Conservation (phyloP, 2,329 filamentous ascomycete species). For the Diaporthe vexans region DNA sequence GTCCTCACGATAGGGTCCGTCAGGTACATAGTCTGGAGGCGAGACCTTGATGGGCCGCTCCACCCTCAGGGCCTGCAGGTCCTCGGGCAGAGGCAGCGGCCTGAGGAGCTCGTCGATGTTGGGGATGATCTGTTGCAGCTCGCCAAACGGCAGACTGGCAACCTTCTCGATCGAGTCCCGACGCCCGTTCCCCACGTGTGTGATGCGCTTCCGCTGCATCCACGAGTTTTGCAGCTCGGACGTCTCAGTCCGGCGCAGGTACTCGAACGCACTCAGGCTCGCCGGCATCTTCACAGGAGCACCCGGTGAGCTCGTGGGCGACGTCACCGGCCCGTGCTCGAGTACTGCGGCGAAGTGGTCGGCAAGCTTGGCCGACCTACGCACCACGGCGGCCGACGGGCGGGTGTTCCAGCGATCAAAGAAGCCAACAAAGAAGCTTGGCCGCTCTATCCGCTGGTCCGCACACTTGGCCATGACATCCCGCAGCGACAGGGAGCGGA, state of each 20-base stretch:
- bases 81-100: conserved; percentile 40
- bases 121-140: conserved; percentile 46
- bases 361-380: conserved; percentile 54
- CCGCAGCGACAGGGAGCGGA: conserved; percentile 55
- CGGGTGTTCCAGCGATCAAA: conserved; percentile 52
- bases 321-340: conserved; percentile 48
- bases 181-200: conserved; percentile 40
- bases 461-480: conserved; percentile 48
- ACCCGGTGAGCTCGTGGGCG: conserved; percentile 19
- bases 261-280: conserved; percentile 53
- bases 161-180: conserved; percentile 40
- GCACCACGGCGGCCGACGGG: conserved; percentile 52
- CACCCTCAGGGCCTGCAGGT: conserved; percentile 42
- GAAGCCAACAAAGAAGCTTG: conserved; percentile 55
- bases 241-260: conserved; percentile 50
- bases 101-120: conserved; percentile 45
- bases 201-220: conserved; percentile 47
- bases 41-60: conserved; percentile 41
- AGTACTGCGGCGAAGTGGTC: conserved; percentile 54
- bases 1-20: conserved; percentile 46
- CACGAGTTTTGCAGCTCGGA: conserved; percentile 51
- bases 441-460: conserved; percentile 49
- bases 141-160: conserved; percentile 45
- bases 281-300: conserved; percentile 35
- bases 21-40: conserved; percentile 46